A percentile compares a stretch with the other conserved stretches of the same genome.
These are phyloP conservation scores for Phytopythium sindhum DNA, from an alignment of 352 stramenopile species.

Conservation along the genomic window DNA sequence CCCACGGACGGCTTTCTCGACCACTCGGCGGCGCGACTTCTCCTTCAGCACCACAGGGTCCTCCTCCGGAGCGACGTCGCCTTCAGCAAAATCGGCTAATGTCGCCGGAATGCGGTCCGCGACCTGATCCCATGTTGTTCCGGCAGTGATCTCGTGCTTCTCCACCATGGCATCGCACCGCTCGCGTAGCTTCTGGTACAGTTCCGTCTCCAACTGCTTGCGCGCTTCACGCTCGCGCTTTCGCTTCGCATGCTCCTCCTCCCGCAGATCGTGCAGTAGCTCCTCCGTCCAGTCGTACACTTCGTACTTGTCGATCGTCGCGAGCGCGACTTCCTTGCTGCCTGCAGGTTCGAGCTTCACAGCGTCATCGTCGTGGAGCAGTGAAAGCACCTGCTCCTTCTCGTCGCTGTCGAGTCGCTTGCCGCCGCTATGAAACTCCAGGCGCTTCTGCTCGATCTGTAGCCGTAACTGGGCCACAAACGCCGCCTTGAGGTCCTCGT, in stretches of 20 bases:
- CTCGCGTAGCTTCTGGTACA: constrained; percentile 29
- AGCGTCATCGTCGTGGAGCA: constrained; percentile 36
- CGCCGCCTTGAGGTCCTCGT: constrained; percentile 30
- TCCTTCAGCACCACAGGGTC: constrained; percentile 32
- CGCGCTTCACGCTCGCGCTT: constrained; percentile 52
- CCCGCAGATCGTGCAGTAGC: constrained; percentile 34
- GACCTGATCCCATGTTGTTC: constrained; percentile 27
- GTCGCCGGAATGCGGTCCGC: constrained; percentile 10
- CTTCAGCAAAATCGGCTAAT: constrained; percentile 11
- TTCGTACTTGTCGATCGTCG: constrained; percentile 40
- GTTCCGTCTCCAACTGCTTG: constrained; percentile 29
- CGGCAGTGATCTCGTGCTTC: constrained; percentile 17
- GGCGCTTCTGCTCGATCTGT: constrained; percentile 24
- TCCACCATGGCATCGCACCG: constrained; percentile 18
- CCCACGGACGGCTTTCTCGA: constrained; percentile 47
- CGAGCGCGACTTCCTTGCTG: constrained; percentile 20
- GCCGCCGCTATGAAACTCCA: constrained; percentile 20
- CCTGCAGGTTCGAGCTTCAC: constrained; percentile 12
- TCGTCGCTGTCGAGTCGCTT: constrained; percentile 40
- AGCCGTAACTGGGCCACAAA: constrained; percentile 41
- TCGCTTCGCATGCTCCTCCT: constrained; percentile 39
- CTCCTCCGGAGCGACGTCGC: constrained; percentile 7
- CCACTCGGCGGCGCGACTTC: constrained; percentile 39
- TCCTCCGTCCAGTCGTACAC: constrained; percentile 68
- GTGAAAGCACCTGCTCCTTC: constrained; percentile 41